Conservation (phyloP, 371 early-diverging fungal genomes). For the Batkoa obscura region DNA sequence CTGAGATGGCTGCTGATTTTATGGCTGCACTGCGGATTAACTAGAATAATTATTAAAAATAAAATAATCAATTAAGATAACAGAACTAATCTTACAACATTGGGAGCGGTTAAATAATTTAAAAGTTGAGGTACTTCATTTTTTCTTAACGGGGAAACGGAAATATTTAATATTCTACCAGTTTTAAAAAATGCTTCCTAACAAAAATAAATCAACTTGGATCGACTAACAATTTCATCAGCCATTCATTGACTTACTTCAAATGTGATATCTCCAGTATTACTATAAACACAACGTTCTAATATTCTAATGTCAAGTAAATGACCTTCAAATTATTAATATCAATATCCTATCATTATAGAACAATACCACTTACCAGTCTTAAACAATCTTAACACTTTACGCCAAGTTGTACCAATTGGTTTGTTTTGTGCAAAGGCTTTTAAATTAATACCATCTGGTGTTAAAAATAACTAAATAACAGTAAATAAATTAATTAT, state of each 20-base stretch:
- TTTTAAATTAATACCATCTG: constrained; percentile 35
- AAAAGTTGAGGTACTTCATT: constrained; percentile 47
- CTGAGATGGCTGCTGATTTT: constrained; percentile 36
- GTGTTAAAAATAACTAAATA: constrained; percentile 26
- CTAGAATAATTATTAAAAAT: constrained; percentile 10
- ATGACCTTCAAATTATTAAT: constrained; percentile 21
- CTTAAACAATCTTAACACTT: constrained; percentile 38
- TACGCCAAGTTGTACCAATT: constrained; percentile 28
- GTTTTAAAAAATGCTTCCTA: constrained; percentile 43
- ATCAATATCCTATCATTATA: not conserved
- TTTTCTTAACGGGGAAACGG: constrained; percentile 40
- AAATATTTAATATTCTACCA: constrained; percentile 45
- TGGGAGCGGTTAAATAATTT: constrained; percentile 53
- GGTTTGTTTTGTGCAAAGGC: constrained; percentile 34
- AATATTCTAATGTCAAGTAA: constrained; percentile 46
- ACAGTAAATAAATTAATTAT: not conserved
- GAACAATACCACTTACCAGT: constrained; percentile 20
- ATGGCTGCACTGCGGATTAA: constrained; percentile 55
- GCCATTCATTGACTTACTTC: constrained; percentile 17
- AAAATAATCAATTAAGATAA: not conserved
- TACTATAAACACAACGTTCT: constrained; percentile 39
- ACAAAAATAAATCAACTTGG: not conserved
- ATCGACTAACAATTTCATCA: not conserved
- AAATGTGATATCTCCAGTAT: constrained; percentile 50
- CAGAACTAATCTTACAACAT: constrained; percentile 28